Evolutionary conservation across 441 rosid genomes (phyloP).

Genomic region (Aquilaria agallochum): DNA sequence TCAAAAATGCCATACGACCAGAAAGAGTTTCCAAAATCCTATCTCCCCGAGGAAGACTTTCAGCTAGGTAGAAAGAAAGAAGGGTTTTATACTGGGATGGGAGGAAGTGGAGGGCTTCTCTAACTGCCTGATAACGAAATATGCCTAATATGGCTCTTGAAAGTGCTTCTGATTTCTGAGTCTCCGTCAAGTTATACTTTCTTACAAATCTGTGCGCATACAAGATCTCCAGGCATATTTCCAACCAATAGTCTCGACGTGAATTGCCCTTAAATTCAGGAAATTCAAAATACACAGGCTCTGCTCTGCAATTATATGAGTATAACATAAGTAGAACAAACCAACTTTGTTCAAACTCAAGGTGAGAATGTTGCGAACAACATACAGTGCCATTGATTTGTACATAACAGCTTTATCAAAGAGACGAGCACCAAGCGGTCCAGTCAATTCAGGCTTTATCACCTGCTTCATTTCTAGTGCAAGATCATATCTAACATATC

Average conservation of each 20-base stretch:
- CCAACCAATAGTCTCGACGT: slow-evolving; percentile 91
- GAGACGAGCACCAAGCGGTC: slow-evolving; percentile 93
- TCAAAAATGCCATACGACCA: slow-evolving; percentile 50
- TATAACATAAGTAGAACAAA: slow-evolving; percentile 10
- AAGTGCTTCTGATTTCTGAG: slow-evolving; percentile 62
- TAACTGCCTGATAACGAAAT: slow-evolving; percentile 68
- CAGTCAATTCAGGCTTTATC: slow-evolving; percentile 85
- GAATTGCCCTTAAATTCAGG: slow-evolving; percentile 92
- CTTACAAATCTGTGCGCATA: slow-evolving; percentile 65
- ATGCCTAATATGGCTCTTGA: slow-evolving; percentile 75
- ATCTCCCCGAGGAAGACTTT: slow-evolving; percentile 92
- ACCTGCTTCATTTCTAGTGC: slow-evolving; percentile 70
- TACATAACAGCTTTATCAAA: slow-evolving; percentile 96
- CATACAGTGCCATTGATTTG: slow-evolving; percentile 72
- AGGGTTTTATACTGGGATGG: slow-evolving; percentile 76
- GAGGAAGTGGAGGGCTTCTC: slow-evolving; percentile 71
- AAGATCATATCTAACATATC: slow-evolving; percentile 78
- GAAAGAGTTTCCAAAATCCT: slow-evolving; percentile 64
- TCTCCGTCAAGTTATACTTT: slow-evolving; percentile 54
- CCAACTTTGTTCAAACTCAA: slow-evolving; percentile 7
- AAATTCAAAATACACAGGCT: slow-evolving; percentile 82
- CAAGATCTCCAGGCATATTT: slow-evolving; percentile 73
- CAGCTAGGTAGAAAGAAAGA: slow-evolving; percentile 84
- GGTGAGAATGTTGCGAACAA: slow-evolving; percentile 20
- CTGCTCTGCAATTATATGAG: slow-evolving; percentile 41